Percentiles rank a stretch among this genome's conserved stretches.
phyloP scores from a whole-genome alignment of 129 eudicot genomes.

The Saussurea involucrata region DNA sequence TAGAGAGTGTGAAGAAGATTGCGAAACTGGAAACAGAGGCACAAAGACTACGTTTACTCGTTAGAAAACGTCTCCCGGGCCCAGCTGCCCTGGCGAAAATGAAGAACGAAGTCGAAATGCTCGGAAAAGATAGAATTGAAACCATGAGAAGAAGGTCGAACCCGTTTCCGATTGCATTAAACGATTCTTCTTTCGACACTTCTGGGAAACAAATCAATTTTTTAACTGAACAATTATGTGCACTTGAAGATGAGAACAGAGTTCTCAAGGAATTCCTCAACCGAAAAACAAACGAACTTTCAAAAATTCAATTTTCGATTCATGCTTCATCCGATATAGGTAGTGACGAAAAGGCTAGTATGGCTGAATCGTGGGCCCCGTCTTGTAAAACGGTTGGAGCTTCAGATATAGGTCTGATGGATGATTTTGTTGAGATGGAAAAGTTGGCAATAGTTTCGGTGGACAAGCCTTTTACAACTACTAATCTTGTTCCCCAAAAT shows the following conservation, averaged over 20 bases:
- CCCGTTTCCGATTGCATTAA: slow-evolving; percentile 35
- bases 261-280: slow-evolving; percentile 54
- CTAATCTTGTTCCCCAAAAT: slow-evolving; percentile 22
- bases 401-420: slow-evolving; percentile 80
- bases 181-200: slow-evolving; percentile 40
- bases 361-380: slow-evolving; percentile 65
- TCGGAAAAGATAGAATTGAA: slow-evolving; percentile 52
- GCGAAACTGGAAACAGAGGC: slow-evolving; percentile 82
- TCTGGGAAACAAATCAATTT: slow-evolving; percentile 46
- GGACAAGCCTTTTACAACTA: slow-evolving; percentile 37
- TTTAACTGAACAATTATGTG: slow-evolving; percentile 50
- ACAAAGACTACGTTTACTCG: slow-evolving; percentile 75
- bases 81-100: slow-evolving; percentile 81
- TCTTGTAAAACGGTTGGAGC: slow-evolving; percentile 43
- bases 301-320: slow-evolving; percentile 33
- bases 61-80: slow-evolving; percentile 83
- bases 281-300: slow-evolving; percentile 40
- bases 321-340: slow-evolving; percentile 54
- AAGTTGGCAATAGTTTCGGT: slow-evolving; percentile 67
- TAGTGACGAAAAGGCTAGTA: slow-evolving; percentile 71
- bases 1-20: slow-evolving; percentile 66
- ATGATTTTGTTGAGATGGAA: slow-evolving; percentile 96
- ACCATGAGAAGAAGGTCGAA: slow-evolving; percentile 50
- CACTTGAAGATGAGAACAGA: slow-evolving; percentile 74
- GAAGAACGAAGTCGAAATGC: slow-evolving; percentile 76